Conservation (phyloP, 2,329 filamentous ascomycete genomes). For the Neurospora crassa region DNA sequence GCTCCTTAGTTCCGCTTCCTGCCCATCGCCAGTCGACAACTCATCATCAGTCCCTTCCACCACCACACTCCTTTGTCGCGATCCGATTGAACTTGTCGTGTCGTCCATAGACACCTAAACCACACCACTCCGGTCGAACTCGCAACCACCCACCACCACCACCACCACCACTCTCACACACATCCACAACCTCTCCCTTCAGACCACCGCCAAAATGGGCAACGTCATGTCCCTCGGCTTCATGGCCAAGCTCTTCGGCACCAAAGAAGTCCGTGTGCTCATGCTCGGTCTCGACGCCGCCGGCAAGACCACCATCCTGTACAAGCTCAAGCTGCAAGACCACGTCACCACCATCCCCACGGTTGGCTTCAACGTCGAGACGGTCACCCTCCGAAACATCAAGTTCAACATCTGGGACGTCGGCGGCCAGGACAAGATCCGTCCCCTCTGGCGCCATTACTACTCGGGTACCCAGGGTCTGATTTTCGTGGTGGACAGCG, state of each 20-base stretch:
- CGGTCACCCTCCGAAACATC: conserved; percentile 97
- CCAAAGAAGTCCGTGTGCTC: conserved; percentile 96
- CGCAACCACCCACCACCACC: background rate
- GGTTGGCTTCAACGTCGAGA: conserved; percentile 98
- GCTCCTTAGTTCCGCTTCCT: background rate
- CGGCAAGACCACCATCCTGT: conserved; percentile 97
- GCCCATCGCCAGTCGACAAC: background rate
- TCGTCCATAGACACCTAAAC: background rate
- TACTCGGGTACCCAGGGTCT: conserved; percentile 93
- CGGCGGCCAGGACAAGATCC: conserved; percentile 97
- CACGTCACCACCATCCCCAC: conserved; percentile 98
- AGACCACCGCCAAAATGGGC: conserved; percentile 57
- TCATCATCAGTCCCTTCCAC: background rate
- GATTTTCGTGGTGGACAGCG: conserved; percentile 97
- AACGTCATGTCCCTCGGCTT: conserved; percentile 72
- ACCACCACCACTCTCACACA: background rate
- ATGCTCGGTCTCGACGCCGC: conserved; percentile 98
- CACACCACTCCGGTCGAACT: background rate
- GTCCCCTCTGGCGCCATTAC: conserved; percentile 95
- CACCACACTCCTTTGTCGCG: background rate
- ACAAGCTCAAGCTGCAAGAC: conserved; percentile 97
- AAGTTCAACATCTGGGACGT: conserved; percentile 99
- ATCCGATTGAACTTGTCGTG: background rate
- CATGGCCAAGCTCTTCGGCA: conserved; percentile 98
- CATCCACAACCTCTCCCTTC: background rate